Evolutionary conservation across 768 basidiomycete species (phyloP).

Genomic region (Suillus variegatus): DNA sequence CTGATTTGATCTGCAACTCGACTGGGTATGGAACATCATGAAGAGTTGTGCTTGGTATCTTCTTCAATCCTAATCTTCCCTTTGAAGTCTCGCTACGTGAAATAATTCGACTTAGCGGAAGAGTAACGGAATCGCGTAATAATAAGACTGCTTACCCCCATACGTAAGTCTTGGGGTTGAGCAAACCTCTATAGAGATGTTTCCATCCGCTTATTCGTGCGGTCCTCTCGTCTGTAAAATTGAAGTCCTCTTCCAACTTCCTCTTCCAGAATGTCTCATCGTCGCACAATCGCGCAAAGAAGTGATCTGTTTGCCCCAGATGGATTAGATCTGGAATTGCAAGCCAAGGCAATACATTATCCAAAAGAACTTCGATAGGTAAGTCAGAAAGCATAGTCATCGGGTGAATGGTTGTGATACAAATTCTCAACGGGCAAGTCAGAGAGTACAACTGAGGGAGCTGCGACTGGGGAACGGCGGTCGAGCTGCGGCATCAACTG

Average conservation of each 20-base stretch:
- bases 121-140: not conserved
- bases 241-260: conserved; percentile 69
- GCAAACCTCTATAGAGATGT: conserved; percentile 73
- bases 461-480: conserved; percentile 1
- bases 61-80: conserved; percentile 61
- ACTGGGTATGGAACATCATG: conserved; percentile 62
- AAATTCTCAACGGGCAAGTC: conserved; percentile 67
- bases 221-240: conserved; percentile 70
- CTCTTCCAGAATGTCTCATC: conserved; percentile 84
- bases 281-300: conserved; percentile 58
- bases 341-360: conserved; percentile 65
- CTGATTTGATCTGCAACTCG: conserved; percentile 55
- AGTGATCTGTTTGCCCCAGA: conserved; percentile 63
- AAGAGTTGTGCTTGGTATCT: conserved; percentile 33
- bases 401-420: conserved; percentile 46
- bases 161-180: conserved; percentile 50
- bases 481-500: too few species aligned
- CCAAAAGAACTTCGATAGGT: conserved; percentile 77
- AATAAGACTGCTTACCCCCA: conserved; percentile 53
- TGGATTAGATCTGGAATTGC: conserved; percentile 54
- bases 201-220: conserved; percentile 81
- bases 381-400: conserved; percentile 51
- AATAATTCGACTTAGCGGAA: conserved; percentile 9
- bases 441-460: conserved; percentile 25
- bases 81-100: conserved; percentile 54